Percentiles rank a stretch among this genome's conserved stretches.
phyloP scores from a whole-genome alignment of 768 basidiomycete genomes.

The Mycena kentingensis region DNA sequence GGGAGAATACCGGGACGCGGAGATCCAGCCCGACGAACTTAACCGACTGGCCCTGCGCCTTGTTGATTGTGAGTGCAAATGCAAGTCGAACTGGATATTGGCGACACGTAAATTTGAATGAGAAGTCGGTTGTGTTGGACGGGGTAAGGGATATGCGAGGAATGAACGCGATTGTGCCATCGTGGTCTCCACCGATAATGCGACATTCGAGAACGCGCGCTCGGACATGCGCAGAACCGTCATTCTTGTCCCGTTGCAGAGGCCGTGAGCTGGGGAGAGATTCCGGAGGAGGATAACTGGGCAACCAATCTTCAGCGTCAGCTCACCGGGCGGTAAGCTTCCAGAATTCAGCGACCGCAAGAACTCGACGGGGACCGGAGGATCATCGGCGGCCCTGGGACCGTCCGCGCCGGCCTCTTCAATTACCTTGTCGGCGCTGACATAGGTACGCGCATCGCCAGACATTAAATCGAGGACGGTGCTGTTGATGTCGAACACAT shows the following conservation, averaged over 20 bases:
- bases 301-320: constrained; percentile 32
- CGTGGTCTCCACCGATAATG: constrained; percentile 39
- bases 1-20: constrained; percentile 28
- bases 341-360: constrained; percentile 34
- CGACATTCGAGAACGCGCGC: constrained; percentile 33
- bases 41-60: constrained; percentile 38
- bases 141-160: constrained; percentile 36
- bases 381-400: constrained; percentile 3
- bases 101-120: constrained; percentile 27
- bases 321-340: constrained; percentile 36
- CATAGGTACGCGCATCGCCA: background rate
- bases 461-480: constrained; percentile 5
- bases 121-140: constrained; percentile 16
- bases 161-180: constrained; percentile 38
- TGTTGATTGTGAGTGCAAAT: constrained; percentile 42
- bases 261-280: constrained; percentile 26
- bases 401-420: constrained; percentile 8
- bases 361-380: constrained; percentile 33
- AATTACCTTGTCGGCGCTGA: constrained; percentile 8
- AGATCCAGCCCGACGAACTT: constrained; percentile 35
- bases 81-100: constrained; percentile 39
- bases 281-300: constrained; percentile 38
- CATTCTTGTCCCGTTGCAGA: constrained; percentile 35
- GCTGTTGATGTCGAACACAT: background rate
- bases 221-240: constrained; percentile 18